phyloP scores from a whole-genome alignment of 768 basidiomycete species.

The Russula abietina region DNA sequence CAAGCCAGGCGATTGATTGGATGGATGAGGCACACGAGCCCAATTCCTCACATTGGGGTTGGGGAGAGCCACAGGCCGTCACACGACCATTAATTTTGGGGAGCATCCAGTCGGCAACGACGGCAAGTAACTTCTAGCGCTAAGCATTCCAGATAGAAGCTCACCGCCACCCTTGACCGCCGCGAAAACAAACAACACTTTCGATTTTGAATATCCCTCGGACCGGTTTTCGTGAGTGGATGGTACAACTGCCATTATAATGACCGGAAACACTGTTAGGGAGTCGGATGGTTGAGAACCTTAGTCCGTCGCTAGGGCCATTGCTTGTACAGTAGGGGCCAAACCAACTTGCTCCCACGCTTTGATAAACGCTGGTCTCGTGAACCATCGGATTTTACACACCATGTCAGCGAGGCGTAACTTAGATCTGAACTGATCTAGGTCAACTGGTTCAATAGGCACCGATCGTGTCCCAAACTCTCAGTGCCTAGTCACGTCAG shows the following conservation, averaged over 20 bases:
- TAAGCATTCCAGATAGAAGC: not conserved
- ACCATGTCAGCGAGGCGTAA: not conserved
- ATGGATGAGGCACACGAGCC: not conserved
- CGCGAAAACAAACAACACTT: not conserved
- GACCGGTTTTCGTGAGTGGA: not conserved
- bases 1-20: not conserved
- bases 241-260: not conserved
- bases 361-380: not conserved
- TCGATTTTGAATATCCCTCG: not conserved
- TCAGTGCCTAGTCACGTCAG: too few relatives aligned
- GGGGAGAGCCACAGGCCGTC: not conserved
- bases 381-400: not conserved
- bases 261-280: not conserved
- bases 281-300: not conserved
- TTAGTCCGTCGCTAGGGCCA: too few relatives aligned
- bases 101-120: not conserved
- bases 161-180: not conserved
- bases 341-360: not conserved
- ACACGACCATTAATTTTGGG: not conserved
- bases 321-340: not conserved
- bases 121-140: not conserved
- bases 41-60: not conserved
- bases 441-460: not conserved
- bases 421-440: not conserved
- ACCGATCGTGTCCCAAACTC: conserved; percentile 1